Evolutionary conservation across 108 stramenopile genomes (phyloP).

Genomic region (Cylindrotheca fusiformis): DNA sequence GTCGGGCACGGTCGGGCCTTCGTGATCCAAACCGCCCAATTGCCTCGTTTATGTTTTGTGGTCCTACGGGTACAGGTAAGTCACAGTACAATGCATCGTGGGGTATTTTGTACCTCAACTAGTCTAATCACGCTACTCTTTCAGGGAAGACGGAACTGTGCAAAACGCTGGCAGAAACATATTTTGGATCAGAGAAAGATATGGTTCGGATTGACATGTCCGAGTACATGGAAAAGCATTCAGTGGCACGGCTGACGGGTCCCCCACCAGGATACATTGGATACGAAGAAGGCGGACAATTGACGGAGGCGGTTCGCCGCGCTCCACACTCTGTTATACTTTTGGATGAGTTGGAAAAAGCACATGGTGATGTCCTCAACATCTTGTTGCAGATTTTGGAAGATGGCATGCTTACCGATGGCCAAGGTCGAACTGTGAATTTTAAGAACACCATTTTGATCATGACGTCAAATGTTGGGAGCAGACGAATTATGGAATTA

Average conservation of each 20-base stretch:
- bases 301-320: constrained; percentile 93
- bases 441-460: constrained; percentile 95
- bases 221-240: constrained; percentile 91
- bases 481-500: constrained; percentile 76
- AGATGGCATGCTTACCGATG: constrained; percentile 97
- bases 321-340: constrained; percentile 79
- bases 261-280: constrained; percentile 92
- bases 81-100: background rate
- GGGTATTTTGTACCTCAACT: background rate
- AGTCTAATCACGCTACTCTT: background rate
- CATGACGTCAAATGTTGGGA: constrained; percentile 96
- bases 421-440: constrained; percentile 93
- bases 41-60: constrained; percentile 89
- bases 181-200: constrained; percentile 85
- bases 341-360: constrained; percentile 97
- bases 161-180: constrained; percentile 86
- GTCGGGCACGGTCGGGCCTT: constrained; percentile 81
- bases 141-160: constrained; percentile 92
- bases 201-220: constrained; percentile 95
- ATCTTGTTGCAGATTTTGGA: constrained; percentile 94
- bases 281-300: constrained; percentile 94
- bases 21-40: constrained; percentile 77
- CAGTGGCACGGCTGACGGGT: constrained; percentile 87
- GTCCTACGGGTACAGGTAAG: constrained; percentile 74
- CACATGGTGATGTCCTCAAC: constrained; percentile 94